Base-by-base conservation (phyloP, 1,284 basidiomycete species). In the Wallemia mellicola region DNA sequence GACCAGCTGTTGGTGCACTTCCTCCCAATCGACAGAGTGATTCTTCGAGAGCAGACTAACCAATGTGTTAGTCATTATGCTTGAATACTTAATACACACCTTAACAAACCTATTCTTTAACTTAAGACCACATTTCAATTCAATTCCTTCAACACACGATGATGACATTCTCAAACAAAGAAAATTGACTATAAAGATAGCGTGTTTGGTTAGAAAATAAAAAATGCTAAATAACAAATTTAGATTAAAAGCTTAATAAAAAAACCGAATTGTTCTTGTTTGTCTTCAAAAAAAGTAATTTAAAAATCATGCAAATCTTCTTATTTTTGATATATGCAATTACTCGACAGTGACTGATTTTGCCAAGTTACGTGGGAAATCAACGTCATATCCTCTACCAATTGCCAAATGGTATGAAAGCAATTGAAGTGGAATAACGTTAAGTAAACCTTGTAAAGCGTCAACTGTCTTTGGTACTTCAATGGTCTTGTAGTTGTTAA, bases 361-460 rank as follows among this genome's bases (percentile, higher is more conserved):
- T 63, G 74, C 74, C 79, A 96, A 75, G 76, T 96, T 96, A 67
- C 92, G 77, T 26, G 92, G 92, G 82, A 95, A 96, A 71, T 98
- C 92, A 66, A 96, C 92, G 70, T 98, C 91, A 65, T 88, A 89
- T 59, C 92, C 92, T 68, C 88, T 89, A 73, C 79, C 83, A 65
- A 94, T 81, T 11, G 92, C 92, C 63, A 99, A 74, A 74, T 98
- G 91, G 74, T 99, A 99, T 63, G 84, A 88, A 62, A 99, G 77
- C 61, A 98, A 76, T 71, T 99, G 94, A 63, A 98, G 76, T 54
- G 94, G 92, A 63, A 98, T 83, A 71, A 99, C 86, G 73, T 96
- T 98, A 71, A 99, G 73, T 63, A 99, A 71, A 58, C 94, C 94
- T 73, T 99, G 94, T 60, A 98, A 74, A 68, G 82, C 89, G 73